Evolutionary conservation across 2,329 filamentous ascomycete species (phyloP).

Genomic region (Colletotrichum destructivum): DNA sequence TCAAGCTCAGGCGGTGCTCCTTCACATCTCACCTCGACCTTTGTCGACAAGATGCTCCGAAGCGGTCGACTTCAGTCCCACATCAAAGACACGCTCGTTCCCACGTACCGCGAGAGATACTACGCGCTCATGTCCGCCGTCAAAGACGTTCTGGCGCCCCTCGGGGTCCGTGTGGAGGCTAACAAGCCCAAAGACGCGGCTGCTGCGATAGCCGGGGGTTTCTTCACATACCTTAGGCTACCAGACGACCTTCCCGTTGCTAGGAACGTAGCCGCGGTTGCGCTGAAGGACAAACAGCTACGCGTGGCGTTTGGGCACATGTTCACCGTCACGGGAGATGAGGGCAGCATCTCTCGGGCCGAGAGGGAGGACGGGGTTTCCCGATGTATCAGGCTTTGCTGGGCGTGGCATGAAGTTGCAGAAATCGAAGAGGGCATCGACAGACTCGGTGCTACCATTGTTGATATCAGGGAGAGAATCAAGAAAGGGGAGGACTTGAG

Average conservation of each 20-base stretch:
- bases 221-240: slow-evolving; percentile 75
- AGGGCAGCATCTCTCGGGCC: slow-evolving; percentile 55
- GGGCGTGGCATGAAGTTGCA: slow-evolving; percentile 79
- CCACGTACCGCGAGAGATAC: slow-evolving; percentile 44
- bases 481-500: slow-evolving; percentile 5
- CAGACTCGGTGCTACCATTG: slow-evolving; percentile 63
- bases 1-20: slow-evolving; percentile 46
- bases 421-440: slow-evolving; percentile 77
- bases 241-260: slow-evolving; percentile 52
- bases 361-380: slow-evolving; percentile 62
- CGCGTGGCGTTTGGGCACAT: slow-evolving; percentile 77
- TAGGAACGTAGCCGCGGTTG: slow-evolving; percentile 63
- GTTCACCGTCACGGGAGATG: slow-evolving; percentile 77
- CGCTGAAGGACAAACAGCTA: slow-evolving; percentile 73
- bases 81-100: slow-evolving; percentile 43
- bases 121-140: slow-evolving; percentile 42
- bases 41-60: slow-evolving; percentile 43
- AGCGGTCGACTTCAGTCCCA: slow-evolving; percentile 43
- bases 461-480: not conserved
- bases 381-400: slow-evolving; percentile 75
- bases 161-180: not conserved
- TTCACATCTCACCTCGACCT: slow-evolving; percentile 37
- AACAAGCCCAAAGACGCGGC: not conserved
- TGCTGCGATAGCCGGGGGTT: slow-evolving; percentile 63
- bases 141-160: slow-evolving; percentile 42